Base-by-base conservation (phyloP, 768 basidiomycete species). In the Calocybe cyanea region DNA sequence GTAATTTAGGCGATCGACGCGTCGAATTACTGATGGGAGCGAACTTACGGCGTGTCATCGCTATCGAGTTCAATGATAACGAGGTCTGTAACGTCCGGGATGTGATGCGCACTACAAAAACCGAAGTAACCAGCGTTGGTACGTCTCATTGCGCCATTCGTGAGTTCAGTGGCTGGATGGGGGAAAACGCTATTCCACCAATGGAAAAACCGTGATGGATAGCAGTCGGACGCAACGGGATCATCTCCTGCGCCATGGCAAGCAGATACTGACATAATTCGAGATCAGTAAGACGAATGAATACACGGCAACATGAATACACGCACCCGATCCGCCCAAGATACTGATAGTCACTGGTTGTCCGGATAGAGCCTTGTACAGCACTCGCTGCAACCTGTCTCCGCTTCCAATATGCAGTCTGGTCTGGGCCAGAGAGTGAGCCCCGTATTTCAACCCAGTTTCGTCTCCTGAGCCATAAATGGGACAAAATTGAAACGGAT, bases 111-210 rank as follows among this genome's bases (percentile, higher is more conserved):
- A 56, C 82, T 88, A 73, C 95, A 99, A 69, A 84, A 98, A 7
- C 86, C 88, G 71, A 94, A 99, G 69, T 99, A 99, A 9, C 83
- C 86, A 1, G 93, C 92, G 65, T 87, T 86, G 17, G 94, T 93
- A 40, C 84, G 83, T 13, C 92, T 78, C 78, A 94, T 87, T 3
- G 95, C 95, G 28, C 95, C 95, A 64, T 99, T 99, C 20, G 95
- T 99, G 55, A 99, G 78, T 63, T 98, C 94, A 9, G 94, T 92
- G 1, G 93, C 94, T 0, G 95, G 95, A 64, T 99, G 92, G 0
- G 95, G 96, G 68, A 99, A 99, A n/a, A 98, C 80, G 43, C 74
- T 77, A 67, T 94, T 92, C 90, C 95, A 96, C 95, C 96, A 99
- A 41, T 85, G 73, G 72, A 98, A 98, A 70, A 98, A 90, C 43